phyloP scores from a whole-genome alignment of 192 early-diverging fungal genomes.

The Umbelopsis sp. region DNA sequence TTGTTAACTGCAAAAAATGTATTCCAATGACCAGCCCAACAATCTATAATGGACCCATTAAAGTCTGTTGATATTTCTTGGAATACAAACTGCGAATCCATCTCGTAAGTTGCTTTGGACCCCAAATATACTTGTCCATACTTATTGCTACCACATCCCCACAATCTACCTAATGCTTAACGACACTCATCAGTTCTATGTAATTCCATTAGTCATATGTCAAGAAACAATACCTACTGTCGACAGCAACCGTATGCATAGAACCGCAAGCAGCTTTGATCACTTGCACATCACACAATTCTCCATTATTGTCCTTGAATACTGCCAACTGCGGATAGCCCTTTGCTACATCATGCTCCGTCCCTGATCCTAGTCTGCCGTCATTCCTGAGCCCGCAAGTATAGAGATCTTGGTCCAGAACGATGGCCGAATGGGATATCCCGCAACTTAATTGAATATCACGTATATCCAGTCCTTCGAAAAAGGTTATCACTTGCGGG shows the following conservation, averaged over 20 bases:
- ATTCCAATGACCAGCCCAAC: not conserved
- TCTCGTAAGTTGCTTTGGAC: too few relatives aligned
- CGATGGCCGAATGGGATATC: not conserved
- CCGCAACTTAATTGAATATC: not conserved
- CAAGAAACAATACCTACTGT: not conserved
- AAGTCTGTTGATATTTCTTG: too few relatives aligned
- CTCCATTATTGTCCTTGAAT: not conserved
- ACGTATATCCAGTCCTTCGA: not conserved
- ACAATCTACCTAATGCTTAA: not conserved
- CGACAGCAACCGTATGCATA: not conserved
- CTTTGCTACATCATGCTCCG: not conserved
- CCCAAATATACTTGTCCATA: not conserved
- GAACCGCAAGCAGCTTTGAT: not conserved
- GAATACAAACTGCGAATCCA: too few relatives aligned
- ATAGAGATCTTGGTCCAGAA: slow-evolving; percentile 2
- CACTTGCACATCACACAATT: not conserved
- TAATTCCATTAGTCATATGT: not conserved
- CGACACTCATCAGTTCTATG: not conserved
- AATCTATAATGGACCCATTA: not conserved
- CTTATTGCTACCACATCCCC: not conserved
- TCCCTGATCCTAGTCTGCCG: not conserved
- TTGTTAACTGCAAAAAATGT: not conserved
- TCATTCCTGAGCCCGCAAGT: not conserved
- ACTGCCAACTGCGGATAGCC: not conserved
- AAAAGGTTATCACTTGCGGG: not conserved